Base-by-base conservation (phyloP, 106 monocot species). In the Allium fistulosum region DNA sequence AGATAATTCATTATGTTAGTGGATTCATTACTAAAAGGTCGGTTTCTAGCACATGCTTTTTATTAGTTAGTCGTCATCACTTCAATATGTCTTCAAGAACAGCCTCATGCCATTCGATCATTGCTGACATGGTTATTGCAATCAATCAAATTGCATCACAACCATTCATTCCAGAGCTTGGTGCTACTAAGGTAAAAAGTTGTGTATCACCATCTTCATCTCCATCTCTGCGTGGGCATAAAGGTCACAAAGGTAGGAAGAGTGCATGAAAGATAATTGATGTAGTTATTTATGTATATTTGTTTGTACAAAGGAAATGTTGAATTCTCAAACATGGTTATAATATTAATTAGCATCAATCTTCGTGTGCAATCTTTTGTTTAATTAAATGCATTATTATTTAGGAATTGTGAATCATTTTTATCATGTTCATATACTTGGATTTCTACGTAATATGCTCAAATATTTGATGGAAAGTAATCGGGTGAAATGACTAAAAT, bases 31-130 rank as follows among this genome's bases (percentile, higher is more conserved):
- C 78, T 87, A 9, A 72, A 73, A 52, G 80, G 87, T 26, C 47
- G 75, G 46, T 83, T 70, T 62, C 87, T 83, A 2, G 15, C 56
- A 10, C 78, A 74, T 46, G 66, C 77, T 1, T 81, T 87, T 18
- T 68, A 78, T 58, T 83, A 87, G 45, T 14, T 87, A 13, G 75
- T 78, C 15, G 75, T 78, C 46, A 73, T 87, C 62, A 59, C 78
- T 46, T 78, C 84, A 8, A 87, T 84, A 80, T 87, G 87, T 53
- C 87, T 87, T 62, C 87, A 87, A 71, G 87, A 87, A 8, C 80
- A 81, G 66, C 69, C 83, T 61, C 83, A 84, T 72, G 77, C 83
- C 10, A 75, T 83, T 10, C 87, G 58, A 78, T 87, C 69, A 73
- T 87, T 8, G 61, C 56, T 10, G 87, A 87, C 60, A 83, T 87